Evolutionary conservation across 2,329 filamentous ascomycete species (phyloP), one percentile per base, ranked within the genome.

Genomic region (Paramyrothecium roridum): DNA sequence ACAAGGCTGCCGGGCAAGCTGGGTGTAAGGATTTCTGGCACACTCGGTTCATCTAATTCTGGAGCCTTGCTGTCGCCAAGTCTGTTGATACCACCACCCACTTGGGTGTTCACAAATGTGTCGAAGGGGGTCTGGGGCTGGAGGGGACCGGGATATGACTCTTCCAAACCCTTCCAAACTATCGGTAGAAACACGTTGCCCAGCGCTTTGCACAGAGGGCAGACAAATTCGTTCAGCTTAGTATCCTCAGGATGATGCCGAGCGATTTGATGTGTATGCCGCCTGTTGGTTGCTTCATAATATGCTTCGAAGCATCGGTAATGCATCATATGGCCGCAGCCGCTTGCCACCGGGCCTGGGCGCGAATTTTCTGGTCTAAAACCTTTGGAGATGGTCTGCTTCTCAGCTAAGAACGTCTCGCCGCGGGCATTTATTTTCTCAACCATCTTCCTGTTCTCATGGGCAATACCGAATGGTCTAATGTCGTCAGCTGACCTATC

Each of bases 311-410:
- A 99, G 73, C 95, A 99, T 62, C 84, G 86, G 70, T 90, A 98
- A 71, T 99, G 95, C 95, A 99, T 99, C 66, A 99, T 96, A 70
- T 99, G 95, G 3, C 95, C 95, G 71, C 95, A 99, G 11, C 93
- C 91, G 37, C 90, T 90, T 12, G 93, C 90, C 2, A 98, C 88
- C 1, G 93, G 90, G 0, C 93, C 95, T 19, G 83, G 79, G 26
- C 82, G 80, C 34, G 85, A 85, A 45, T 85, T 80, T 11, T 81
- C 78, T 8, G 86, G 80, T 3, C 91, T 88, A 66, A 96, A 99
- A 0, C 95, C 95, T 71, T 93, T 96, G 33, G 93, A 93, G 50
- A 99, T 83, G 7, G 87, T 87, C 72, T 96, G 89, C 50, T 89
- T 85, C 69, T 96, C 91, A 4, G 85, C 83, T 37, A 84, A 78